Evolutionary conservation across 768 basidiomycete species (phyloP), one percentile per base, ranked within the genome.

Genomic region (Panellus pusillus): DNA sequence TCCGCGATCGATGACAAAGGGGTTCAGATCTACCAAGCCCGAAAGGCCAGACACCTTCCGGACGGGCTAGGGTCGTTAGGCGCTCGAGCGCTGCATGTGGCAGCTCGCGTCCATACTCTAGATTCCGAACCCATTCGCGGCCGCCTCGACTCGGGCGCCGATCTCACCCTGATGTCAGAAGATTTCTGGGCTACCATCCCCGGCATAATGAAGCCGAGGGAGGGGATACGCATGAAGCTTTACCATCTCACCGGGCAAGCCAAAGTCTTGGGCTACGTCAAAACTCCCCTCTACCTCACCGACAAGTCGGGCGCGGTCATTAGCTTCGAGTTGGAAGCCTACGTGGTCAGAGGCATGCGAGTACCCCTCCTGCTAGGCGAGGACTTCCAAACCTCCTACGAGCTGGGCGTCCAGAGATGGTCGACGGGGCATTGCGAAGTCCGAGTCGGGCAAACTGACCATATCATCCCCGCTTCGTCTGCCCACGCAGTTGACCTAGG

Each of bases 341-440:
- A 41, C 39, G 39, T 41, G n/a, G 39, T 41, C 9, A 7, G 39
- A 8, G 9, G 9, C 19, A n/a, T 17, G 15, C n/a, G 19, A n/a
- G 31, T 32, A 32, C 31, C 31, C 31, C 13, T 32, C 7, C 13
- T 32, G 31, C 31, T 32, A 7, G 31, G n/a, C 9, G 66, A 68
- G 42, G 66, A 68, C 47, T 68, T 64, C 49, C 62, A 63, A 15
- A 29, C 37, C n/a, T n/a, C n/a, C n/a, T n/a, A n/a, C n/a, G n/a
- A n/a, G n/a, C n/a, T n/a, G n/a, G n/a, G n/a, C n/a, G 39, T 41
- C 9, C n/a, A 41, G 39, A 7, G 39, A 7, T 20, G 39, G n/a
- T 17, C n/a, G 6, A 6, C 15, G 15, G 39, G 39, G 6, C 39
- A 41, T 41, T 6, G n/a, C 39, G 19, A n/a, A 17, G 19, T 41